A percentile compares a stretch with the other conserved stretches of the same genome.
These are phyloP conservation scores for Fusarium phyllophilum DNA, from an alignment of 2,329 filamentous ascomycete species.

Conservation along the genomic window DNA sequence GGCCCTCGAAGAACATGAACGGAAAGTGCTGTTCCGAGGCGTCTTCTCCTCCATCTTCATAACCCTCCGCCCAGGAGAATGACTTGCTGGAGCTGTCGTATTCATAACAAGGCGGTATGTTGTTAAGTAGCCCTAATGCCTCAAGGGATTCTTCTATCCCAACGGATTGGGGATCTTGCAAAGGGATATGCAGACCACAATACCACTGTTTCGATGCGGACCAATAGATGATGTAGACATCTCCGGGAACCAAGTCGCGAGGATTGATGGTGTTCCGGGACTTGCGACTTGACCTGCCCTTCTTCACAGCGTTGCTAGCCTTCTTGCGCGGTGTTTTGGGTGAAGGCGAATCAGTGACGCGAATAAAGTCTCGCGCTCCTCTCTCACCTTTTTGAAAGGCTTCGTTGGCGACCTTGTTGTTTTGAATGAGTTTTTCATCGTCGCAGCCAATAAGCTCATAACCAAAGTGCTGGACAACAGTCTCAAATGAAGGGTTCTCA, in stretches of 20 bases:
- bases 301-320: neutral
- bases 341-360: neutral
- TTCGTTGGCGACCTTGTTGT: conserved; percentile 9
- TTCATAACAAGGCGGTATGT: conserved; percentile 22
- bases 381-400: conserved; percentile 1
- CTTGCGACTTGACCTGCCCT: neutral
- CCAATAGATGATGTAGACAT: conserved; percentile 28
- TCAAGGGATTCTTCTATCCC: conserved; percentile 4
- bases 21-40: conserved; percentile 18
- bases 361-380: conserved; percentile 8
- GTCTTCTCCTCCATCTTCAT: conserved; percentile 7
- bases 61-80: conserved; percentile 16
- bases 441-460: conserved; percentile 24
- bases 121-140: conserved; percentile 2
- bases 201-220: conserved; percentile 13
- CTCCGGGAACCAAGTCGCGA: conserved; percentile 9
- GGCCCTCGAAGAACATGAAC: conserved; percentile 35
- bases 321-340: neutral
- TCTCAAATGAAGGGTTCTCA: neutral
- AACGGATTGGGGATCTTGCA: conserved; percentile 4
- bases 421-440: conserved; percentile 11
- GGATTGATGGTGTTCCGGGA: neutral
- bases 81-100: conserved; percentile 15
- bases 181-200: conserved; percentile 17
- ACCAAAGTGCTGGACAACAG: conserved; percentile 19